These are phyloP conservation scores for Cladosporium sp. DNA, from an alignment of 2,329 filamentous ascomycete species.

Conservation along the genomic window DNA sequence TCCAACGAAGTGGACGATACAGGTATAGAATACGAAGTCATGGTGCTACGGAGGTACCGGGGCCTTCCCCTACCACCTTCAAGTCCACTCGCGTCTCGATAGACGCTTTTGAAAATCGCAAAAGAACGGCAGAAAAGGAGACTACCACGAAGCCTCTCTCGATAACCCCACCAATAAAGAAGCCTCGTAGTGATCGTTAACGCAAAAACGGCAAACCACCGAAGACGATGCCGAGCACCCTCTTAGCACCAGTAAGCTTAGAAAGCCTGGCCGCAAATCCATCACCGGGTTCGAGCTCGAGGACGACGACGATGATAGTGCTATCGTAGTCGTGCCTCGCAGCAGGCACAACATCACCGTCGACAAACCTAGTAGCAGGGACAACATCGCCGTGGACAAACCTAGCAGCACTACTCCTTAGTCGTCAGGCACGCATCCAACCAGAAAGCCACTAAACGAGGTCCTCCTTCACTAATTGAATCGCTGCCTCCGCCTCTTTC, in stretches of 20 bases:
- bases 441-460: conserved; percentile 15
- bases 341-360: background rate
- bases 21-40: too few relatives aligned
- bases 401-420: background rate
- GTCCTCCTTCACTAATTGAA: too few relatives aligned
- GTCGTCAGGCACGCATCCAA: conserved; percentile 3
- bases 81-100: too few relatives aligned
- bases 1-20: too few relatives aligned
- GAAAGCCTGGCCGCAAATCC: background rate
- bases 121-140: too few relatives aligned
- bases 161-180: background rate
- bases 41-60: too few relatives aligned
- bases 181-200: background rate
- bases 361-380: too few relatives aligned
- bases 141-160: background rate
- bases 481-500: too few relatives aligned
- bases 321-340: too few relatives aligned
- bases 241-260: conserved; percentile 3
- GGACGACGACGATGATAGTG: background rate
- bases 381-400: too few relatives aligned
- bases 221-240: background rate
- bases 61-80: too few relatives aligned
- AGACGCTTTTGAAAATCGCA: too few relatives aligned
- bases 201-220: background rate
- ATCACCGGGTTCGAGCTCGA: background rate